phyloP scores from a whole-genome alignment of 2,329 filamentous ascomycete genomes.

The Talaromyces islandicus region DNA sequence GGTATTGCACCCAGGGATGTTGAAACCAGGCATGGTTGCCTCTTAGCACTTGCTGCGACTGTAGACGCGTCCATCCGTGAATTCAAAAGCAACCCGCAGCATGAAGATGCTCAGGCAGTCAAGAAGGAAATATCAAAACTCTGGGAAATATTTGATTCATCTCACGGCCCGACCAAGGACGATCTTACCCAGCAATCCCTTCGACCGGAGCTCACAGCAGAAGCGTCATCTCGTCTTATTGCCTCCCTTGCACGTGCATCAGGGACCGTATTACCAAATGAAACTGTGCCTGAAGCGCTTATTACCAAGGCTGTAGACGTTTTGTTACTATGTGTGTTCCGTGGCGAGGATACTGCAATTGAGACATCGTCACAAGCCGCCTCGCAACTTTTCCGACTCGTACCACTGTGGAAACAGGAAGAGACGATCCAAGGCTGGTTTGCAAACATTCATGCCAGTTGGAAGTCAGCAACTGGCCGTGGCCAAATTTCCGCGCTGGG shows the following conservation, averaged over 20 bases:
- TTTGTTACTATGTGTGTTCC: conserved; percentile 34
- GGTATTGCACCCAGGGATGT: conserved; percentile 35
- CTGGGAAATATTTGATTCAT: conserved; percentile 34
- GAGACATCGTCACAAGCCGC: conserved; percentile 35
- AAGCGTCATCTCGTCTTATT: conserved; percentile 34
- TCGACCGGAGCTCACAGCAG: conserved; percentile 37
- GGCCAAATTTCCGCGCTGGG: conserved; percentile 40
- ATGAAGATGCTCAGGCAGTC: conserved; percentile 21
- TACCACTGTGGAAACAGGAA: conserved; percentile 26
- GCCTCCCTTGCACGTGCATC: conserved; percentile 30
- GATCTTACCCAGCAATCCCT: conserved; percentile 33
- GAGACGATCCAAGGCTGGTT: conserved; percentile 35
- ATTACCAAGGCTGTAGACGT: conserved; percentile 26
- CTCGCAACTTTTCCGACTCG: conserved; percentile 33
- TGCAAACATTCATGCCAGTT: conserved; percentile 28
- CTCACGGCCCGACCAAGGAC: conserved; percentile 27
- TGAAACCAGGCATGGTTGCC: conserved; percentile 39
- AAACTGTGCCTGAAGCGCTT: conserved; percentile 10
- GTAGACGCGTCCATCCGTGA: conserved; percentile 15
- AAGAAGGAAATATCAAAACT: conserved; percentile 21
- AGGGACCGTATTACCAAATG: conserved; percentile 5
- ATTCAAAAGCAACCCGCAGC: conserved; percentile 14
- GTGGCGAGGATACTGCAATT: conserved; percentile 36
- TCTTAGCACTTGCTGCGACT: conserved; percentile 35
- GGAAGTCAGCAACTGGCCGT: conserved; percentile 33